phyloP scores from a whole-genome alignment of 768 basidiomycete genomes.

The Leccinum disarticulatum region DNA sequence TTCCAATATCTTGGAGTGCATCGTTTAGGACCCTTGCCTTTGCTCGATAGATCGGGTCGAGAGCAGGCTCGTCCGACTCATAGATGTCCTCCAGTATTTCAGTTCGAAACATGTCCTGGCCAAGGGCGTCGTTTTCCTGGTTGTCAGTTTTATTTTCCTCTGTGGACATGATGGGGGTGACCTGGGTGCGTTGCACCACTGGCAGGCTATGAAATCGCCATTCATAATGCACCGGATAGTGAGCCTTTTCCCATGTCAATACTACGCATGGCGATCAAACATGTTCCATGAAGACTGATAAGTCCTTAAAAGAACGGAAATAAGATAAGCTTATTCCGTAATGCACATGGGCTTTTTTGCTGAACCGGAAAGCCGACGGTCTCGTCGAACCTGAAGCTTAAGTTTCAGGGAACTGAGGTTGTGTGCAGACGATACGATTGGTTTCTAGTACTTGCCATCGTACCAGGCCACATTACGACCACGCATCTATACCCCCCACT shows the following conservation, averaged over 20 bases:
- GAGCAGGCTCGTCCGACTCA: conserved; percentile 16
- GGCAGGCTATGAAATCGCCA: background rate
- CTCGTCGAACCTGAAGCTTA: too few relatives aligned
- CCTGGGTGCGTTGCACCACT: background rate
- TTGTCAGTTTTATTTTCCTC: conserved; percentile 1
- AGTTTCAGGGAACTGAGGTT: background rate
- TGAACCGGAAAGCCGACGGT: too few relatives aligned
- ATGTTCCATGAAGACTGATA: background rate
- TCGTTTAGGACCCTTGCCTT: conserved; percentile 58
- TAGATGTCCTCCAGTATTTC: conserved; percentile 25
- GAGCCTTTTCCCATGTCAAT: background rate
- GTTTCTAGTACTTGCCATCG: background rate
- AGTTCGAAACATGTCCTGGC: background rate
- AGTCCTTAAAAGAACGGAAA: background rate
- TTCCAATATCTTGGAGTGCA: conserved; percentile 65
- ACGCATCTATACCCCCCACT: background rate
- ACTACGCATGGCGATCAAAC: too few relatives aligned
- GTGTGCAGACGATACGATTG: background rate
- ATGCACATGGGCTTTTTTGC: background rate
- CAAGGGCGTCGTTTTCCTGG: conserved; percentile 2
- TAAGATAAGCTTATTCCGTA: background rate
- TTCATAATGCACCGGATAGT: too few relatives aligned
- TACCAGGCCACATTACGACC: background rate
- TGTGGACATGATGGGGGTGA: conserved; percentile 17
- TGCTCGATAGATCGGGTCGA: conserved; percentile 59